These are phyloP conservation scores for Colletotrichum eleusines DNA, from an alignment of 2,329 filamentous ascomycete species.

Conservation along the genomic window DNA sequence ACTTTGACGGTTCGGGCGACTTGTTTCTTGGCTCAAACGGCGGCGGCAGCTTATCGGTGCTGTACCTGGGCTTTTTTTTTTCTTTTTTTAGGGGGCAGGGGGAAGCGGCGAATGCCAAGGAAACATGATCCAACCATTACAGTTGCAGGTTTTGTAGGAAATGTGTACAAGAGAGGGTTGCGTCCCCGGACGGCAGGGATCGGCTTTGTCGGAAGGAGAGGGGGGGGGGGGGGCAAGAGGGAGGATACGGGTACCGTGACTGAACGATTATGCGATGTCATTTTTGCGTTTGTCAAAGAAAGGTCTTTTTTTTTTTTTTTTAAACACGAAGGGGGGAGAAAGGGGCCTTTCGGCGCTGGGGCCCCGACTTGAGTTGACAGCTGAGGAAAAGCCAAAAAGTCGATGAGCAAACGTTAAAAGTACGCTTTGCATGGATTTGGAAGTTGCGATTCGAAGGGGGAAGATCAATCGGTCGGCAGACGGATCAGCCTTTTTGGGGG, in stretches of 20 bases:
- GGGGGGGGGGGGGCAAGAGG: too few species aligned
- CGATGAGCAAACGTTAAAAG: background rate
- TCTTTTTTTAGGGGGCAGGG: background rate
- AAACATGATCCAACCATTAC: background rate
- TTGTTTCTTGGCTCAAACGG: slow-evolving; percentile 33
- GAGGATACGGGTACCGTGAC: background rate
- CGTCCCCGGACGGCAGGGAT: slow-evolving; percentile 16
- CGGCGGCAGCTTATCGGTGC: background rate
- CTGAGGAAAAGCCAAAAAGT: background rate
- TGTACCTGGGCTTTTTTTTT: slow-evolving; percentile 14
- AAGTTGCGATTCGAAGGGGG: slow-evolving; percentile 12
- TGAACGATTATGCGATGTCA: slow-evolving; percentile 34
- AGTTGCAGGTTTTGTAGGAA: slow-evolving; percentile 5
- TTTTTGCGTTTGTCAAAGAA: too few species aligned
- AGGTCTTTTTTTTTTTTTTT: background rate
- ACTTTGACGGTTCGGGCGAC: slow-evolving; percentile 14
- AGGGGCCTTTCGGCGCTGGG: background rate
- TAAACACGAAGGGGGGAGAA: background rate
- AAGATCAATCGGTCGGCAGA: slow-evolving; percentile 1
- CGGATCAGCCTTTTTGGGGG: background rate
- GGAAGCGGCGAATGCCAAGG: slow-evolving; percentile 2
- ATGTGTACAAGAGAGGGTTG: slow-evolving; percentile 8
- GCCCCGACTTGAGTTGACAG: slow-evolving; percentile 8
- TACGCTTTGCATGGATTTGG: background rate
- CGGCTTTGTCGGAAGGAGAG: slow-evolving; percentile 12